Base-by-base conservation (phyloP, 1,139 yeast species). In the Hansenula lynferdii region DNA sequence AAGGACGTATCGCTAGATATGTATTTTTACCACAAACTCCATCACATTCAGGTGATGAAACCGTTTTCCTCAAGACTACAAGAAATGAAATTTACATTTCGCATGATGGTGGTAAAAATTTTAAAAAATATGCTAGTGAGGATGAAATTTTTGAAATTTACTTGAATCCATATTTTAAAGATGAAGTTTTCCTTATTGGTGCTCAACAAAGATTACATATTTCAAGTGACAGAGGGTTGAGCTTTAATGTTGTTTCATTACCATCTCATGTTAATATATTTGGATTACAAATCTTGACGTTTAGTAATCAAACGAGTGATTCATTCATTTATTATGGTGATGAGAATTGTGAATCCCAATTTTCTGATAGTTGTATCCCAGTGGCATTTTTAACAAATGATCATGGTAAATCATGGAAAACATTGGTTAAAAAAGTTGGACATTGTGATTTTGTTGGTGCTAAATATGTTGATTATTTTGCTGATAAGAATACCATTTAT, bases 61-160 rank as follows among this genome's bases (percentile, higher is more conserved):
- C 95, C 10, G 60, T 92, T n/a, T 53, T 92, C 17, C 61, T 85
- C 12, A 69, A 73, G 38, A 83, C 92, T 0, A 58, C 62, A 20
- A 62, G 67, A 26, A 69, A 75, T 28, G 62, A 67, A 9, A 69
- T 80, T 2, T 81, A 63, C 50, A 70, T 86, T 12, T 85, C 96
- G 1, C 84, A 79, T 53, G 80, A 89, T 60, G 95, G 94, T 34
- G 97, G 97, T 17, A 56, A 65, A 4, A 60, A 61, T 1, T 82
- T 90, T 64, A 65, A 67, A 14, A 64, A 65, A 43, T 67, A 75
- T 18, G 72, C 62, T 12, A 56, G 73, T 5, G 62, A 64, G 28
- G 80, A 73, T 17, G 66, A 71, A 18, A 69, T 86, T 31, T 47
- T 70, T 6, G 76, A 74, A 8, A 70, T 83, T 29, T 69, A 70